Conservation (phyloP, 2,329 filamentous ascomycete genomes). For the Aspergillus terreus region DNA sequence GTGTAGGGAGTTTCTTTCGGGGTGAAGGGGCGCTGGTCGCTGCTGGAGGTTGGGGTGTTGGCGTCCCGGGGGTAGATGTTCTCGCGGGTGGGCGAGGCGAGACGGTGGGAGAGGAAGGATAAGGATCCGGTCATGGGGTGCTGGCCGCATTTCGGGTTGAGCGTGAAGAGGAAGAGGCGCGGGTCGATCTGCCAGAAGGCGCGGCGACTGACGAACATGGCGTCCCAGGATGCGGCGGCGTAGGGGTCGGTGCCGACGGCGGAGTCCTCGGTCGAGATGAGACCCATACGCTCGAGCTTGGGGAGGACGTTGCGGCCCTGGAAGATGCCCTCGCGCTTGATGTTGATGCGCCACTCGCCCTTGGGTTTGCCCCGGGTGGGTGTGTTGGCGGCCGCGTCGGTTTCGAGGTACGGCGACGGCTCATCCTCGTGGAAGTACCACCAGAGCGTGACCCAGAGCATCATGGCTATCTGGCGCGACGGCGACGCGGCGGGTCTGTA, state of each 20-base stretch:
- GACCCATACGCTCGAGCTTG: slow-evolving; percentile 89
- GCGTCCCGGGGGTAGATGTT: slow-evolving; percentile 12
- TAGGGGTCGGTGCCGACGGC: slow-evolving; percentile 62
- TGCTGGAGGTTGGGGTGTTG: not conserved
- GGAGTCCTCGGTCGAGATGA: slow-evolving; percentile 73
- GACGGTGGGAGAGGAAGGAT: slow-evolving; percentile 48
- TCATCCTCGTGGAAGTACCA: slow-evolving; percentile 95
- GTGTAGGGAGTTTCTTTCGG: slow-evolving; percentile 26
- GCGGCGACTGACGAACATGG: slow-evolving; percentile 76
- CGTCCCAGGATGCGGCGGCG: slow-evolving; percentile 63
- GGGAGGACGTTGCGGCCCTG: slow-evolving; percentile 77
- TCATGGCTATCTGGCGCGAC: slow-evolving; percentile 89
- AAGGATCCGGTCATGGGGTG: slow-evolving; percentile 50
- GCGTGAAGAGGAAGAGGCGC: slow-evolving; percentile 80
- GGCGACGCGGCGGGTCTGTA: slow-evolving; percentile 77
- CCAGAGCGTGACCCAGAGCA: slow-evolving; percentile 90
- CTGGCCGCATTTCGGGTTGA: slow-evolving; percentile 58
- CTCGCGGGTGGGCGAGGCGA: slow-evolving; percentile 47
- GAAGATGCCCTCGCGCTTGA: slow-evolving; percentile 84
- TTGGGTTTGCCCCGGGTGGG: slow-evolving; percentile 68
- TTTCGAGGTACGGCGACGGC: slow-evolving; percentile 63
- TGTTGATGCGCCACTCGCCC: slow-evolving; percentile 81
- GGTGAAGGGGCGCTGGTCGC: slow-evolving; percentile 20
- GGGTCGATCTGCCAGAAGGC: slow-evolving; percentile 93
- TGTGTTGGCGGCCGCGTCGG: slow-evolving; percentile 61